Evolutionary conservation across 2,329 filamentous ascomycete genomes (phyloP), one percentile per base, ranked within the genome.

Genomic region (Beauveria australis): DNA sequence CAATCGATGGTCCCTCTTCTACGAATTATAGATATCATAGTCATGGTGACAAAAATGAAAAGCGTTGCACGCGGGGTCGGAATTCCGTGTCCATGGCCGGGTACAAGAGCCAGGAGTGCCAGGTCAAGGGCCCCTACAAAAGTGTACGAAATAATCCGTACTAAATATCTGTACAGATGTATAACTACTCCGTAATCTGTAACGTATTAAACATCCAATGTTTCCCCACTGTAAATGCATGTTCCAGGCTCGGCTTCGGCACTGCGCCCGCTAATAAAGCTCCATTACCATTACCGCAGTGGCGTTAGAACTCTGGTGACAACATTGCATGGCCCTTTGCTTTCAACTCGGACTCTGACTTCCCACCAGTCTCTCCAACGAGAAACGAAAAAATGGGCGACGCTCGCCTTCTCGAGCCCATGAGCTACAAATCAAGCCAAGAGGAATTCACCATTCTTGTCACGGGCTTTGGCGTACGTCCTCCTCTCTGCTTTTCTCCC

Each of bases 401-500:
- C 48, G 58, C 58, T 41, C 19, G 49, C n/a, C 24, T 43, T 24
- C 18, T 44, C 37, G 19, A 57, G 3, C 57, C 28, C 19, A 62
- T 76, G 73, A 73, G 72, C n/a, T 75, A 73, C 1, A 70, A 72
- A 53, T 64, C 67, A 26, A 66, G 67, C 48, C 68, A 74, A 55
- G 75, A 82, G 46, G 82, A 86, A 67, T 70, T 85, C 63, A 82
- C 77, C 26, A 79, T 86, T 61, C 74, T 86, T 62, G 80, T 87
- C 65, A 86, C 83, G 16, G 84, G 84, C 61, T 87, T 86, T 68
- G 80, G 75, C 61, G 84, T 87, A 76, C 62, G 77, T 78, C 51
- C 33, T 54, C 40, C 56, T 60, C 8, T 48, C 52, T 43, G 24
- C 47, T 28, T 28, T 24, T 26, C 24, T 43, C 22, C 46, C 30